phyloP scores from a whole-genome alignment of 2,329 filamentous ascomycete genomes.

The Domatiomyces catenatus region DNA sequence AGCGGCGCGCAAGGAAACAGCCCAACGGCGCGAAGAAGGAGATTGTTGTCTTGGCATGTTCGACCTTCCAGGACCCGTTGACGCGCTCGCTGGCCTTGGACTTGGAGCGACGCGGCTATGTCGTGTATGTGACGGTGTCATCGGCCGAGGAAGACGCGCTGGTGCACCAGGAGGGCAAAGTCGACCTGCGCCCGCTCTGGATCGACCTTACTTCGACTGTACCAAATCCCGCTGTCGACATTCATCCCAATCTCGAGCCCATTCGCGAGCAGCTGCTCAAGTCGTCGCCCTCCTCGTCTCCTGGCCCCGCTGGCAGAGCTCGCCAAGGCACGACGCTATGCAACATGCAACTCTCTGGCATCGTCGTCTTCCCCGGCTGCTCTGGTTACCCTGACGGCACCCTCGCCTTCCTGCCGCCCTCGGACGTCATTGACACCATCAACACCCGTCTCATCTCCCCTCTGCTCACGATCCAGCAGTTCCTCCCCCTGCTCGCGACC shows the following conservation, averaged over 20 bases:
- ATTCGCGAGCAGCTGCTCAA: constrained; percentile 11
- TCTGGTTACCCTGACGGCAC: constrained; percentile 66
- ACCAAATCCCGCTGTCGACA: constrained; percentile 12
- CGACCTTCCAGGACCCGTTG: constrained; percentile 59
- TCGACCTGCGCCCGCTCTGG: constrained; percentile 66
- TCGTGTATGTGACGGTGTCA: constrained; percentile 79
- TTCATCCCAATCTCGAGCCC: constrained; percentile 17
- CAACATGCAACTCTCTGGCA: constrained; percentile 49
- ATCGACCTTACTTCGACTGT: constrained; percentile 61
- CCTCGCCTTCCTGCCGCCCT: constrained; percentile 69
- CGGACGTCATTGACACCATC: constrained; percentile 74
- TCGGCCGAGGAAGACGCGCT: constrained; percentile 71
- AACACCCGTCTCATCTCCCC: constrained; percentile 85
- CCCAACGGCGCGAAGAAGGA: constrained; percentile 74
- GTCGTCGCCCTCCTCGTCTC: background rate
- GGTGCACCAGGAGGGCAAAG: constrained; percentile 55
- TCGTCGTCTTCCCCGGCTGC: constrained; percentile 67
- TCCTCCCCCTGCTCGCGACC: constrained; percentile 61
- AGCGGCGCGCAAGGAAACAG: constrained; percentile 62
- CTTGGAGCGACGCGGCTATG: constrained; percentile 78
- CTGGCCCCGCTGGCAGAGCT: constrained; percentile 5
- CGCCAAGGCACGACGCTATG: constrained; percentile 7
- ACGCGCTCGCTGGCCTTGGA: constrained; percentile 72
- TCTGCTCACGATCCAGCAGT: constrained; percentile 73
- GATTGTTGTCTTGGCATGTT: constrained; percentile 78